phyloP scores from a whole-genome alignment of 306 rosid species.

The Castanea mollissima region DNA sequence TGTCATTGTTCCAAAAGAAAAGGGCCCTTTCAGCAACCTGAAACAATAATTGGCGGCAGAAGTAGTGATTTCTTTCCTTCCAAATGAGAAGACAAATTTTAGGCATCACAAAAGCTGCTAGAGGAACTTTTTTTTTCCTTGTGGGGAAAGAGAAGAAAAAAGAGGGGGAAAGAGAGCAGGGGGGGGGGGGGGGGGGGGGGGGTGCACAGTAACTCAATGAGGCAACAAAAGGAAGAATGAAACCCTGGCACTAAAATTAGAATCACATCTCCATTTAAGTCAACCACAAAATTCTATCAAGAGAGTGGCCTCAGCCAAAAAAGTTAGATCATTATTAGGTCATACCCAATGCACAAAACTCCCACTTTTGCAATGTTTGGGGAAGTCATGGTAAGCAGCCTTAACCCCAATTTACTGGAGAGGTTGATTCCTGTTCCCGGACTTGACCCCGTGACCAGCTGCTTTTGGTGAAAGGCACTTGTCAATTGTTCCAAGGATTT shows the following conservation, averaged over 20 bases:
- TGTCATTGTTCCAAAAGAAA: conserved; percentile 95
- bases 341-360: too few relatives aligned
- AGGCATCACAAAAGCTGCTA: conserved; percentile 6
- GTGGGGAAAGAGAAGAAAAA: neutral
- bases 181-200: too few relatives aligned
- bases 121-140: neutral
- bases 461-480: too few relatives aligned
- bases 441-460: too few relatives aligned
- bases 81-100: neutral
- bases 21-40: conserved; percentile 99
- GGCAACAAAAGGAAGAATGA: neutral
- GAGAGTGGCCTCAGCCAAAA: neutral
- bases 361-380: too few relatives aligned
- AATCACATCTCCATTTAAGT: neutral
- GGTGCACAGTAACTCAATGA: neutral
- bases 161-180: too few relatives aligned
- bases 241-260: neutral
- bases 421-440: too few relatives aligned
- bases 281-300: neutral
- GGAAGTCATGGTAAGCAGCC: too few relatives aligned
- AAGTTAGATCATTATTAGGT: neutral
- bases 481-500: too few relatives aligned
- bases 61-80: neutral
- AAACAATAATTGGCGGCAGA: conserved; percentile 16
- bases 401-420: too few relatives aligned